Evolutionary conservation across 805 yeast genomes (phyloP).

Genomic region (Candida namnaoensis): DNA sequence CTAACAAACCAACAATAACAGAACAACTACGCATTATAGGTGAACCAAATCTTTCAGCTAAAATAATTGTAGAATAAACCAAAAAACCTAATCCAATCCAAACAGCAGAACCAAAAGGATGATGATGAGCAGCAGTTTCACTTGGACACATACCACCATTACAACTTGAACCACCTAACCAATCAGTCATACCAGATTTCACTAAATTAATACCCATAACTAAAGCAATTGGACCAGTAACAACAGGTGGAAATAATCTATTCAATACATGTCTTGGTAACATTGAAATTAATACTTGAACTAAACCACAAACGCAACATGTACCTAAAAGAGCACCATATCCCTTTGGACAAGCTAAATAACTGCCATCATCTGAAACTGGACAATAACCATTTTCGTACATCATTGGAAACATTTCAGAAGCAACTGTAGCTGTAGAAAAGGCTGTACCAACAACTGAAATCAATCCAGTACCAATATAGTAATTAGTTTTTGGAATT

Average conservation of each 20-base stretch:
- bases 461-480: conserved; percentile 81
- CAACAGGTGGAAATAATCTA: conserved; percentile 76
- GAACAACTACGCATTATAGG: conserved; percentile 95
- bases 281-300: conserved; percentile 71
- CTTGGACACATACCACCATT: conserved; percentile 36
- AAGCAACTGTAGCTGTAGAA: conserved; percentile 76
- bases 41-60: conserved; percentile 83
- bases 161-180: conserved; percentile 84
- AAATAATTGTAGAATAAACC: conserved; percentile 64
- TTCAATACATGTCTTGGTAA: conserved; percentile 71
- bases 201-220: conserved; percentile 72
- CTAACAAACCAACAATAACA: conserved; percentile 73
- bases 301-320: conserved; percentile 61
- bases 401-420: conserved; percentile 74
- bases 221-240: conserved; percentile 87
- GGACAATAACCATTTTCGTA: conserved; percentile 66
- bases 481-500: conserved; percentile 65
- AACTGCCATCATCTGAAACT: conserved; percentile 50
- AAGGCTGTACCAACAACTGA: conserved; percentile 90
- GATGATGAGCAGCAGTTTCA: conserved; percentile 43
- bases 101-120: conserved; percentile 82
- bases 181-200: conserved; percentile 68
- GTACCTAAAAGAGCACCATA: conserved; percentile 82
- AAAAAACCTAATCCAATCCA: conserved; percentile 83
- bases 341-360: conserved; percentile 79